A percentile compares a stretch with the other conserved stretches of the same genome.
Conservation (phyloP, 1,284 basidiomycete species). For the Austropuccinia psidii region DNA sequence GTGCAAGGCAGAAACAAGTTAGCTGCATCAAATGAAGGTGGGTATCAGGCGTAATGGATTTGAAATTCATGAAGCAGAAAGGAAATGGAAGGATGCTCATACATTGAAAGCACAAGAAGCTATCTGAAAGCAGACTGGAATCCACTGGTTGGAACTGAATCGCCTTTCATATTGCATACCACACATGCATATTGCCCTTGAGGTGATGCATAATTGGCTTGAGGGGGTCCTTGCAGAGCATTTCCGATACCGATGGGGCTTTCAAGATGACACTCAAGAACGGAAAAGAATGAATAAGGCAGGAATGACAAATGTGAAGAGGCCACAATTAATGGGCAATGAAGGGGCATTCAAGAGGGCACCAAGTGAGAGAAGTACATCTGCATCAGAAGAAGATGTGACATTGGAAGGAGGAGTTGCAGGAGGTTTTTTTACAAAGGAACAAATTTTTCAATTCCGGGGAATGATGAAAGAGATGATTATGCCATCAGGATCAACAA, state of each 20-base stretch:
- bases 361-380: no score
- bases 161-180: not conserved
- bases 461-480: not conserved
- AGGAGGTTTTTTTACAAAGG: not conserved
- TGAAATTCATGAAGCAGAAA: not conserved
- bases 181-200: not conserved
- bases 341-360: no score
- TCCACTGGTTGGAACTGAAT: conserved; percentile 3
- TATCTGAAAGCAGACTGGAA: not conserved
- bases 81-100: not conserved
- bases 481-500: not conserved
- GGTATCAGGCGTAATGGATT: no score
- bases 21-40: not conserved
- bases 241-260: not conserved
- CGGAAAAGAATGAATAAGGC: not conserved
- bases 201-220: conserved; percentile 11
- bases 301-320: not conserved
- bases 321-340: not conserved
- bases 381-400: no score
- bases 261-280: not conserved
- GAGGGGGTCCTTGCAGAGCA: not conserved
- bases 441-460: not conserved
- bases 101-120: not conserved
- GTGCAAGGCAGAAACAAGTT: not conserved
- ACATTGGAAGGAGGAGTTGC: not conserved